Base-by-base conservation (phyloP, 192 early-diverging fungal species). In the Backusella australiensis region DNA sequence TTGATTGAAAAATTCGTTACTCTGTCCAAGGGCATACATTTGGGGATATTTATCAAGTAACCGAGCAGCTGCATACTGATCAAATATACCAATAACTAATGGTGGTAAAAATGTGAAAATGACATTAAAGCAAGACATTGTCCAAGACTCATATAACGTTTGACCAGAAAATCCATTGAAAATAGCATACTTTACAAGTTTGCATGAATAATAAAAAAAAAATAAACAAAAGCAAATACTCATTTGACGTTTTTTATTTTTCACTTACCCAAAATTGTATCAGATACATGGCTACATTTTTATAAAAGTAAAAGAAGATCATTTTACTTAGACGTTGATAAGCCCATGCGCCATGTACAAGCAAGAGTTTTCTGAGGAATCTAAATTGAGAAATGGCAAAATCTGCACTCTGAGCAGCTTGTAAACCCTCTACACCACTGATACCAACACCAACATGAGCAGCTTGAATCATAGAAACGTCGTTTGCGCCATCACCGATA, bases 401-500 rank as follows among this genome's bases (percentile, higher is more conserved):
- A 81, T 98, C 97, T 0, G 97, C 94, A 26, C 93, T 92, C 19
- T 95, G 91, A 0, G 96, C 96, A 1, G 97, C 97, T 79, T 98
- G 97, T 41, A 97, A 85, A 36, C 97, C 97, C 76, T 98, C 97
- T 82, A 94, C 90, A 19, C 97, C 97, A 71, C 89, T 92, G 82
- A 98, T 98, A 72, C 97, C 97, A 6, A 98, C 89, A 49, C 97
- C 97, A 12, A 97, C 96, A 75, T 97, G 96, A 6, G 96, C 96
- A 0, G 96, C 97, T 77, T 98, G 97, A 76, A 98, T 98, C 97
- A 98, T 98, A 42, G 91, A 91, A 5, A 98, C 95, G 80, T 98
- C 97, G 82, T 98, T 98, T 56, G 97, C 97, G 6, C 97, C 97
- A 79, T 98, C 97, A 66, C 97, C 97, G 81, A 98, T 98, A 4